phyloP scores from a whole-genome alignment of 2,329 filamentous ascomycete genomes.

The Hypoxylon sp. region DNA sequence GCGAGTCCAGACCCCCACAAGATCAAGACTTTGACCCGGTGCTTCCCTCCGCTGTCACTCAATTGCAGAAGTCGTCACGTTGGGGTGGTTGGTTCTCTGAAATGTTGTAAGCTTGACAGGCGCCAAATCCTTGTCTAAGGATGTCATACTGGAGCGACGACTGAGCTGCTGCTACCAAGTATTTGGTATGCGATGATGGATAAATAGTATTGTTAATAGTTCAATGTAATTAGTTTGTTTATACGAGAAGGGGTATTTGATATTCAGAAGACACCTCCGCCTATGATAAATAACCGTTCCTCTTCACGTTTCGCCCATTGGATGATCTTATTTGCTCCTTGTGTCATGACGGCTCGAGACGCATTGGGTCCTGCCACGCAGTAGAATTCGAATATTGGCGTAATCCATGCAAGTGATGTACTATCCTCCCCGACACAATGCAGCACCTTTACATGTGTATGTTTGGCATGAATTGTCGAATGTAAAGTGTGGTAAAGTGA shows the following conservation, averaged over 20 bases:
- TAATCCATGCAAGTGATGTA: conserved; percentile 90
- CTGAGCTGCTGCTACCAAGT: background rate
- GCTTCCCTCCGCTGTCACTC: background rate
- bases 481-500: conserved; percentile 89
- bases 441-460: conserved; percentile 87
- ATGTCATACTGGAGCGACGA: background rate
- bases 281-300: conserved; percentile 95
- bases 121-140: background rate
- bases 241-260: conserved; percentile 2
- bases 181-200: background rate
- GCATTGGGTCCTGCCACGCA: conserved; percentile 87
- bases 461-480: conserved; percentile 85
- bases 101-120: background rate
- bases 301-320: conserved; percentile 95
- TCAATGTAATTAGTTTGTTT: background rate
- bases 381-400: conserved; percentile 93
- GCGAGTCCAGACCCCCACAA: background rate
- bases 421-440: conserved; percentile 82
- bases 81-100: conserved; percentile 9
- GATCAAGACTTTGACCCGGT: background rate
- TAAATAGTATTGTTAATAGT: conserved; percentile 7
- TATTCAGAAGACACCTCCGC: conserved; percentile 84
- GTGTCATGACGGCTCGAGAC: conserved; percentile 77
- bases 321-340: conserved; percentile 89
- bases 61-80: background rate